Conservation (phyloP, 495 filamentous ascomycete species). For the Aspergillus baeticus region DNA sequence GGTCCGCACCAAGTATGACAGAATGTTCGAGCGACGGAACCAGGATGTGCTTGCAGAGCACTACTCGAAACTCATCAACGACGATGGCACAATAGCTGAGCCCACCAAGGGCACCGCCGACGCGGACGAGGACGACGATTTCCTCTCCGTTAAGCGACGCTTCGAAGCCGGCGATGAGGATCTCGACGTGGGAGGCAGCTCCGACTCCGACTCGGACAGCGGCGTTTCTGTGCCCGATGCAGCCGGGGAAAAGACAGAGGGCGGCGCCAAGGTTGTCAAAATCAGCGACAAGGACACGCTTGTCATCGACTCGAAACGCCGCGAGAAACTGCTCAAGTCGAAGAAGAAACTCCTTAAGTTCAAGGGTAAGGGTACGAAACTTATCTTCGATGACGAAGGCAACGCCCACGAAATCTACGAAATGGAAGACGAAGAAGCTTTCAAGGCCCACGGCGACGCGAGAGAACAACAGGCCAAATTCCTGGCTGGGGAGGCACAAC, state of each 20-base stretch:
- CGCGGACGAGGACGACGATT: conserved; percentile 68
- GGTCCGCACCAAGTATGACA: conserved; percentile 89
- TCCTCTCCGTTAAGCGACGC: conserved; percentile 85
- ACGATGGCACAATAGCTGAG: conserved; percentile 52
- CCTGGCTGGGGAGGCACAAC: conserved; percentile 66
- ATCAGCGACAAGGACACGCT: conserved; percentile 61
- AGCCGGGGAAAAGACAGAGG: conserved; percentile 8
- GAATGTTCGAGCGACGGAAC: conserved; percentile 94
- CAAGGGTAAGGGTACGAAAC: conserved; percentile 77
- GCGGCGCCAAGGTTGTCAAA: conserved; percentile 38
- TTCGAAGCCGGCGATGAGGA: conserved; percentile 54
- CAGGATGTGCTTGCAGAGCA: conserved; percentile 92
- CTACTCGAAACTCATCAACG: conserved; percentile 80
- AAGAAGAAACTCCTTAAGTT: conserved; percentile 91
- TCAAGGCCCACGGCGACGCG: conserved; percentile 69
- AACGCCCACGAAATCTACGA: conserved; percentile 81
- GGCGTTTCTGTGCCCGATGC: conserved; percentile 13
- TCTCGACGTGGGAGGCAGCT: conserved; percentile 23
- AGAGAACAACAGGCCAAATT: conserved; percentile 74
- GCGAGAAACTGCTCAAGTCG: conserved; percentile 86
- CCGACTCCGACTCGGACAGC: conserved; percentile 18
- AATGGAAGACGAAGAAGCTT: conserved; percentile 77
- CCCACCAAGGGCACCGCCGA: conserved; percentile 42
- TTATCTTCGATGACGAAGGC: conserved; percentile 93
- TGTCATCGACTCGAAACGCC: conserved; percentile 86